phyloP scores from a whole-genome alignment of 176 grass and related monocot genomes.

The Carex myosuroides region DNA sequence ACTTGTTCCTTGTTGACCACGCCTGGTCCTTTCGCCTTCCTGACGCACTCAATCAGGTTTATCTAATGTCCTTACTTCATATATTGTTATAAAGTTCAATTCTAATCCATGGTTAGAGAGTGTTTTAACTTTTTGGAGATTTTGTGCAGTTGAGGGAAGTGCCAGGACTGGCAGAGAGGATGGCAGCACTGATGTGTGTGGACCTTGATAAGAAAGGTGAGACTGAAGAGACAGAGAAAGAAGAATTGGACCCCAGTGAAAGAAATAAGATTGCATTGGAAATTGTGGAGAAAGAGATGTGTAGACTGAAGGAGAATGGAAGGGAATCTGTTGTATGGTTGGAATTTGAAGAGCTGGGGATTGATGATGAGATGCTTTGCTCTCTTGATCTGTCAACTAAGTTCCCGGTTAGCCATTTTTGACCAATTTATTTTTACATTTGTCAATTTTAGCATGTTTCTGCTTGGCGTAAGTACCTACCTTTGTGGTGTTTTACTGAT shows the following conservation, averaged over 20 bases:
- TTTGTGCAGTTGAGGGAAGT: slow-evolving; percentile 67
- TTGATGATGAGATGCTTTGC: slow-evolving; percentile 80
- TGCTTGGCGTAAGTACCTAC: not conserved
- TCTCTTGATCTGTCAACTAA: slow-evolving; percentile 66
- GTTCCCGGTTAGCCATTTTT: slow-evolving; percentile 49
- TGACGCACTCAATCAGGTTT: slow-evolving; percentile 76
- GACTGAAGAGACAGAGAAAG: slow-evolving; percentile 31
- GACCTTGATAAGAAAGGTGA: slow-evolving; percentile 49
- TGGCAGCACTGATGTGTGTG: slow-evolving; percentile 84
- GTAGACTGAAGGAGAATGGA: slow-evolving; percentile 46
- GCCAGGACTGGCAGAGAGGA: slow-evolving; percentile 73
- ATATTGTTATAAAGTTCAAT: not conserved
- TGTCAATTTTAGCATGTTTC: slow-evolving; percentile 2
- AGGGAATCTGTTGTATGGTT: slow-evolving; percentile 52
- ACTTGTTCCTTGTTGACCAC: slow-evolving; percentile 88
- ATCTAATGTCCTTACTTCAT: not conserved
- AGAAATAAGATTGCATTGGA: slow-evolving; percentile 44
- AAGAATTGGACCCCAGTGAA: not conserved
- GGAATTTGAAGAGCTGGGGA: slow-evolving; percentile 84
- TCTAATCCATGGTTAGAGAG: not conserved
- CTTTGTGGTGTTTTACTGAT: not conserved
- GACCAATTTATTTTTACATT: not conserved
- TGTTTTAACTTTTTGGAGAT: slow-evolving; percentile 1
- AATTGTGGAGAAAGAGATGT: slow-evolving; percentile 47
- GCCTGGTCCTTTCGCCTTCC: slow-evolving; percentile 87